A percentile compares a stretch with the other conserved stretches of the same genome.
phyloP scores from a whole-genome alignment of 139 green algal genomes.

The Monoraphidium neglectum region DNA sequence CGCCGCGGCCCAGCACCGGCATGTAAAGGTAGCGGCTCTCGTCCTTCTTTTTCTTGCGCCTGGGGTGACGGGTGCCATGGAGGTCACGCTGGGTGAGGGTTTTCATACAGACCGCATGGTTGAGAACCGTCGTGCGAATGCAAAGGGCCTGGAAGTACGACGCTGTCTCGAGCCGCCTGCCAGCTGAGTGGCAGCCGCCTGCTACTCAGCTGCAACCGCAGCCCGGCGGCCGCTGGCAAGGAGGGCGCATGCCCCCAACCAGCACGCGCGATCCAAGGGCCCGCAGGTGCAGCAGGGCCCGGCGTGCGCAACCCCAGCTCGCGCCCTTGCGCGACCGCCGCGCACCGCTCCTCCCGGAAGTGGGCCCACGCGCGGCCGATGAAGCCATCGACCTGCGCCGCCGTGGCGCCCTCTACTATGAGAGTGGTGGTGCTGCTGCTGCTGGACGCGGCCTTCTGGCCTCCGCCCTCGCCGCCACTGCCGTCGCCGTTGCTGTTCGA shows the following conservation, averaged over 20 bases:
- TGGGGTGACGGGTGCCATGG: background rate
- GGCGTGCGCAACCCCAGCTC: background rate
- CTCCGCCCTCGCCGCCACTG: background rate
- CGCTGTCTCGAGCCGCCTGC: no score
- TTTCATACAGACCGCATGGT: no score
- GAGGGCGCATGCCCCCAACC: no score
- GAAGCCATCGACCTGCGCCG: slow-evolving; percentile 20
- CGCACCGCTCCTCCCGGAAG: no score
- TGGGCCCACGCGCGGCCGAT: slow-evolving; percentile 4
- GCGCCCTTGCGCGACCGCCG: no score
- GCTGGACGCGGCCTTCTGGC: background rate
- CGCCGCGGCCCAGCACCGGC: slow-evolving; percentile 2
- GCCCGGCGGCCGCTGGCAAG: no score
- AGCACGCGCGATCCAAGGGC: background rate
- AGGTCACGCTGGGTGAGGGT: background rate
- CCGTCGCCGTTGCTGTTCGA: background rate
- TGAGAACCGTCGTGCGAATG: no score
- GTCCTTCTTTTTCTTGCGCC: slow-evolving; percentile 1
- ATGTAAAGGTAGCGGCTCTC: slow-evolving; percentile 35
- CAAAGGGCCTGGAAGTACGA: no score
- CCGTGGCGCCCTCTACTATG: background rate
- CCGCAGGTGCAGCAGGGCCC: background rate
- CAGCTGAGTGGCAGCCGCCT: no score
- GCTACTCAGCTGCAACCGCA: no score
- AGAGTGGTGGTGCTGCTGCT: slow-evolving; percentile 3